Evolutionary conservation across 129 eudicot genomes (phyloP), one percentile per base, ranked within the genome.

Genomic region (Smallanthus sonchifolius): DNA sequence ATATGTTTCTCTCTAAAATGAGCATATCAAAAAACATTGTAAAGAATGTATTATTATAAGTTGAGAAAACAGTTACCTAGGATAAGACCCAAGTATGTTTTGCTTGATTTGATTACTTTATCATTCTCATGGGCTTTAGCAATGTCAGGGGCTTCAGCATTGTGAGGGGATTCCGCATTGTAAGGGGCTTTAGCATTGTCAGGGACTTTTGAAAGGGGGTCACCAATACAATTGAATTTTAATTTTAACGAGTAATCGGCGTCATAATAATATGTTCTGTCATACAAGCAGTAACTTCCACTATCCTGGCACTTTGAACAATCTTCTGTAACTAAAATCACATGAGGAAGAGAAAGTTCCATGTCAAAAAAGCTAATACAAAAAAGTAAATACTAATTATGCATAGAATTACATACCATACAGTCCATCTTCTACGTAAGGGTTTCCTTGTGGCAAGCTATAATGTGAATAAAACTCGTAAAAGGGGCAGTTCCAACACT

Each of bases 401-500:
- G 55, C 55, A 48, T 13, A 35, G 14, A 48, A 35, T 28, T 47
- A 70, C 64, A 35, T 70, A 70, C 75, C 9, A 16, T 10, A 3
- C 14, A 44, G 10, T 49, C 75, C 75, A 35, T 15, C 43, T 1
- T 2, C 3, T 4, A 70, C n/a, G 17, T 70, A 70, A 16, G 75
- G 75, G 63, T 70, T 70, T 49, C 75, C 75, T 15, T 14, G 16
- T 48, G 17, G 55, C 55, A 48, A 48, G 16, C 2, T 13, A 48
- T 13, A 2, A 15, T 48, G 0, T 13, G 55, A 15, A 32, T 15
- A 10, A 15, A 70, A 1, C 6, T 15, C 2, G 2, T 1, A 4
- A 13, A 4, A 7, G 10, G 9, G 1, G 51, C 75, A 36, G 7
- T 16, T 16, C 75, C 63, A 51, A 10, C 51, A 36, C 6, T 9